Evolutionary conservation across 148 eudicot species (phyloP), one percentile per base, ranked within the genome.

Genomic region (Spergularia marina): DNA sequence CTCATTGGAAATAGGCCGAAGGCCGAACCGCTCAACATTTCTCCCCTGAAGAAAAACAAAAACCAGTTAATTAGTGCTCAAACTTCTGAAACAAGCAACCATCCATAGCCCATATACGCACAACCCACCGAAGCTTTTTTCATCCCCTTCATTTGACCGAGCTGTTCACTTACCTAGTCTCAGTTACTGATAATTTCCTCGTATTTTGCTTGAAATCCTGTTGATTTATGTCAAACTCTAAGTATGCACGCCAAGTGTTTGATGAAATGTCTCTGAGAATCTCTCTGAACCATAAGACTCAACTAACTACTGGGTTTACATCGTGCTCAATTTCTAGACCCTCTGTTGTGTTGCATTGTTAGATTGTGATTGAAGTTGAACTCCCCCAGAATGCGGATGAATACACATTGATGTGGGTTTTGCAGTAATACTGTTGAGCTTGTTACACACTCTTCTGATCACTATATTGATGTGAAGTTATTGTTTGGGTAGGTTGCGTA

Each of bases 241-340:
- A 15, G 3, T 25, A 47, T 73, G 82, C 77, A 79, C 30, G 21
- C 11, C 13, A 59, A 9, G 39, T 79, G 82, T 74, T 79, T 21
- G 82, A 79, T 52, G 1, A 79, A 30, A 67, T 74, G 82, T 52
- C 77, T 52, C 52, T 7, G 3, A 51, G 74, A 79, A 34, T 30
- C 11, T 5, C 25, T 51, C 53, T 13, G 1, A 66, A 39, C 8
- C 8, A 30, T 30, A 2, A 30, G 36, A 0, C 36, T 30, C 36
- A 30, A 62, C 44, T 62, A 23, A 58, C 10, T 39, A 17, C 61
- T 44, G 15, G 69, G 36, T 44, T 5, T 23, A 1, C 9, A 17
- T 8, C 4, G 23, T 39, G 14, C 18, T 41, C 49, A 44, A 6
- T 44, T 44, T 6, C 7, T 44, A 44, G 49, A 44, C 49, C 9